Base-by-base conservation (phyloP, 257 asterid species). In the Rhazya stricta region DNA sequence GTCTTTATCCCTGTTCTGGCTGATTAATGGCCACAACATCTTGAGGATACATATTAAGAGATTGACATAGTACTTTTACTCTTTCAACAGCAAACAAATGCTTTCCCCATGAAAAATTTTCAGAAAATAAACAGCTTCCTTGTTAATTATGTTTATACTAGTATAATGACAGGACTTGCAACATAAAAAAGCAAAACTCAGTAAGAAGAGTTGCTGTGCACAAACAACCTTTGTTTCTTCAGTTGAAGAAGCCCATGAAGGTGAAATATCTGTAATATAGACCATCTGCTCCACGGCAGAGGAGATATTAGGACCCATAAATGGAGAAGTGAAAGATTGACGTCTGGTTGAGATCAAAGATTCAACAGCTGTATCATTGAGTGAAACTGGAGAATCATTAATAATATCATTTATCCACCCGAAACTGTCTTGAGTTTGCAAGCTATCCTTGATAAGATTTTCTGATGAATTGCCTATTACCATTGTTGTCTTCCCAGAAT, bases 191-290 rank as follows among this genome's bases (percentile, higher is more conserved):
- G 50, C 48, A 67, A 54, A 48, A 66, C 37, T 36, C 18, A 42
- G 30, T 19, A 66, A 37, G 71, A 66, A 37, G 48, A 37, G 37
- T 21, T 37, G 19, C 18, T 48, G 21, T 8, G 27, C 29, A 6
- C 21, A 27, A 50, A 62, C 37, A 79, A 94, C 99, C 98, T 95
- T 95, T 61, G 97, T 89, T 82, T 86, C 93, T 90, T 87, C 98
- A 69, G 82, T 86, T 56, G 99, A 85, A 81, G 85, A 81, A 71
- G 93, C 97, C 87, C 87, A 92, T 74, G 91, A 63, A 79, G 94
- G 98, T 66, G 98, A 91, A 83, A 95, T 75, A 71, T 95, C 97
- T 36, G 85, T 82, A 80, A 95, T 89, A 73, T 77, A 80, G 79
- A 92, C 89, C 75, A 84, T 86, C 77, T 80, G 87, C 75, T 89